Evolutionary conservation across 305 asterid genomes (phyloP).

Genomic region (Caryopteris hybrid): DNA sequence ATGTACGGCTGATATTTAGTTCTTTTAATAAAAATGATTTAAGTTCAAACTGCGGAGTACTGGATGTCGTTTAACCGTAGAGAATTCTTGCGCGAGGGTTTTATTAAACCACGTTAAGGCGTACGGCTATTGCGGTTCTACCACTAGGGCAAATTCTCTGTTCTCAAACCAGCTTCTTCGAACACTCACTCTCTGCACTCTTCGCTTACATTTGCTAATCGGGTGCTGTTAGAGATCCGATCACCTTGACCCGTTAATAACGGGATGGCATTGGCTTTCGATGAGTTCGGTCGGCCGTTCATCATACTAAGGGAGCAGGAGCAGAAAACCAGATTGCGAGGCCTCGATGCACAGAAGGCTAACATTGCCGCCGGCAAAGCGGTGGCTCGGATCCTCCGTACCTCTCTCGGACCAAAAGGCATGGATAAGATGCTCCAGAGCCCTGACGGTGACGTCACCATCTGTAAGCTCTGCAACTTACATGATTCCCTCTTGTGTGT

Average conservation of each 20-base stretch:
- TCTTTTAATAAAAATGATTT: too few species aligned
- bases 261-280: slow-evolving; percentile 90
- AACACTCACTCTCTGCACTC: not conserved
- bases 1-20: too few species aligned
- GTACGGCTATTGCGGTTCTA: not conserved
- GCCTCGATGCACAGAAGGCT: slow-evolving; percentile 95
- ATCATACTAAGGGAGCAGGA: slow-evolving; percentile 81
- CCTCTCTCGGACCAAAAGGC: slow-evolving; percentile 94
- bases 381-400: slow-evolving; percentile 83
- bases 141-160: slow-evolving; percentile 27
- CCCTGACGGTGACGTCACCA: slow-evolving; percentile 95
- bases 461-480: slow-evolving; percentile 51
- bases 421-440: slow-evolving; percentile 97
- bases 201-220: slow-evolving; percentile 10
- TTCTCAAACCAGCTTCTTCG: not conserved
- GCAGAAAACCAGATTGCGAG: slow-evolving; percentile 73
- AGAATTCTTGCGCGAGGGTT: not conserved
- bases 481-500: too few species aligned
- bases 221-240: slow-evolving; percentile 23
- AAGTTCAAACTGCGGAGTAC: not conserved
- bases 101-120: slow-evolving; percentile 8
- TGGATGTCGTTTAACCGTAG: not conserved
- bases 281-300: slow-evolving; percentile 91
- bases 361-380: slow-evolving; percentile 87
- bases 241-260: slow-evolving; percentile 1